phyloP scores from a whole-genome alignment of 768 basidiomycete genomes.

The Terana coerulea region DNA sequence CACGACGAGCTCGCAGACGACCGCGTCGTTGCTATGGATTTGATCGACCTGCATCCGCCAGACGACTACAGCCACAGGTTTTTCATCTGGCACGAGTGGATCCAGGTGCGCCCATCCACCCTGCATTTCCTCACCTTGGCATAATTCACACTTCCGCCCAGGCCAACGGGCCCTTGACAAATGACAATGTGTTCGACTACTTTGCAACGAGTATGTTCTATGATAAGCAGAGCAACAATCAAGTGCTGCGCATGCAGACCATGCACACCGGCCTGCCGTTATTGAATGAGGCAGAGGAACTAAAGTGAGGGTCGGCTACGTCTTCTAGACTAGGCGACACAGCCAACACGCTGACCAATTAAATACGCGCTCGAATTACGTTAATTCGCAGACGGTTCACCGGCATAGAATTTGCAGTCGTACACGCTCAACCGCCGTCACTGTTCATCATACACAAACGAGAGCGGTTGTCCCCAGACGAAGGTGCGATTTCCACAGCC shows the following conservation, averaged over 20 bases:
- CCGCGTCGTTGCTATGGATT: constrained; percentile 38
- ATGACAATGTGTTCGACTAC: constrained; percentile 84
- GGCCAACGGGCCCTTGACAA: constrained; percentile 75
- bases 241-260: constrained; percentile 90
- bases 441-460: constrained; percentile 90
- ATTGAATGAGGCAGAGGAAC: constrained; percentile 79
- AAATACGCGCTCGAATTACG: not conserved
- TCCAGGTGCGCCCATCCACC: constrained; percentile 55
- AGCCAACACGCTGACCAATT: constrained; percentile 6
- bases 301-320: constrained; percentile 52
- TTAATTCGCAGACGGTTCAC: constrained; percentile 65
- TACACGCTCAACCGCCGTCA: constrained; percentile 73
- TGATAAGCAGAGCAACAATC: constrained; percentile 92
- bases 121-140: not conserved
- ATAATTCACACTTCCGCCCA: constrained; percentile 25
- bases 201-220: constrained; percentile 91
- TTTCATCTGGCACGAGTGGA: constrained; percentile 92
- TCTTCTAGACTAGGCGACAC: not conserved
- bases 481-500: constrained; percentile 48
- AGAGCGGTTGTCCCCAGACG: constrained; percentile 76
- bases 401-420: constrained; percentile 84
- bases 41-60: constrained; percentile 66
- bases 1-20: not conserved
- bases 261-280: constrained; percentile 78
- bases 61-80: constrained; percentile 81